Evolutionary conservation across 2,329 filamentous ascomycete genomes (phyloP).

Genomic region (Colletotrichum phormii): DNA sequence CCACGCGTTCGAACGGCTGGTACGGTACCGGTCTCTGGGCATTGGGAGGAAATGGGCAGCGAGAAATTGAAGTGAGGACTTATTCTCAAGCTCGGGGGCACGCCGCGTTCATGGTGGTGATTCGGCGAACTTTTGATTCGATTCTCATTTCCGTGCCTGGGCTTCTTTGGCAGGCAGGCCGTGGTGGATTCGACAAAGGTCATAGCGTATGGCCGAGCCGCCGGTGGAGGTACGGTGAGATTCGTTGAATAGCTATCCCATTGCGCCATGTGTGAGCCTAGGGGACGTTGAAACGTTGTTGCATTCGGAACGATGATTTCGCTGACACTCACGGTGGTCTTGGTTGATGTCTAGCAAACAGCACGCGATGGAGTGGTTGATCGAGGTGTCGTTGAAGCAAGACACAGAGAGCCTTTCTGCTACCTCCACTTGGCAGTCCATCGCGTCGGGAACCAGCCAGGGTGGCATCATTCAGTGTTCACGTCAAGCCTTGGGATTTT

Average conservation of each 20-base stretch:
- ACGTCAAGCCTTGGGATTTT: neutral
- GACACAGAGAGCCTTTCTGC: neutral
- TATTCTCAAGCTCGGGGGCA: neutral
- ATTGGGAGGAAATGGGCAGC: neutral
- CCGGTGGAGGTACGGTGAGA: neutral
- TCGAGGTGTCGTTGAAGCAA: neutral
- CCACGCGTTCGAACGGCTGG: neutral
- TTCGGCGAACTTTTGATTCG: neutral
- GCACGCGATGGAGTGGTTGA: neutral
- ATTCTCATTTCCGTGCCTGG: neutral
- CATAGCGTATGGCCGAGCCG: neutral
- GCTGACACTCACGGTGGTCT: neutral
- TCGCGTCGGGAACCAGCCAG: neutral
- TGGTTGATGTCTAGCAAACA: neutral
- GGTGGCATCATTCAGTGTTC: neutral
- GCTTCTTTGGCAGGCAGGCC: neutral
- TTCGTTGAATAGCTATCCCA: too few relatives aligned
- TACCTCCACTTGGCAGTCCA: neutral
- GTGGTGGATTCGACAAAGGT: neutral
- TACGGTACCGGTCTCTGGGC: conserved; percentile 4
- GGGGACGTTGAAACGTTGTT: neutral
- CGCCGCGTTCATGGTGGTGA: neutral
- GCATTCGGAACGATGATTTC: neutral
- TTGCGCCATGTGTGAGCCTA: too few relatives aligned
- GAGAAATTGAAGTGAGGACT: neutral